Evolutionary conservation across 305 asterid genomes (phyloP).

Genomic region (Fraxinus paxiana): DNA sequence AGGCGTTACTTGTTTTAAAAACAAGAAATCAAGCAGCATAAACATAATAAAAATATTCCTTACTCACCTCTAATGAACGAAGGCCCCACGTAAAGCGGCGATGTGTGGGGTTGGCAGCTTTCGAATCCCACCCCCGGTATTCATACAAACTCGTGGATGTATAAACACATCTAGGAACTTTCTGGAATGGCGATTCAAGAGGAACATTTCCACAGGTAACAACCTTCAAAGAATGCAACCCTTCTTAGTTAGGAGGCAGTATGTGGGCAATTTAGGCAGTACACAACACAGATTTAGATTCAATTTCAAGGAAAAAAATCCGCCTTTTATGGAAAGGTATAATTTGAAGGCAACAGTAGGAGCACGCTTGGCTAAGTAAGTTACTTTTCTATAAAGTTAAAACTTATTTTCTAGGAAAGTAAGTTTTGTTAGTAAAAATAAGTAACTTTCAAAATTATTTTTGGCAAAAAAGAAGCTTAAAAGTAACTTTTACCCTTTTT

Average conservation of each 20-base stretch:
- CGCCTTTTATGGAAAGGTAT: background rate
- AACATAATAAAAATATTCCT: background rate
- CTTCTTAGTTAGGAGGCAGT: conserved; percentile 11
- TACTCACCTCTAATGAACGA: conserved; percentile 57
- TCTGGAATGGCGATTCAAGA: conserved; percentile 69
- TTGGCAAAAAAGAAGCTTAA: background rate
- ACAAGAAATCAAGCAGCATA: background rate
- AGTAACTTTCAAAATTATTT: background rate
- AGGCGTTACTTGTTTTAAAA: background rate
- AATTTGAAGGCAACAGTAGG: background rate
- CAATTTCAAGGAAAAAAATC: background rate
- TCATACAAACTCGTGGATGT: conserved; percentile 64
- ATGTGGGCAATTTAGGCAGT: background rate
- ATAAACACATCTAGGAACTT: conserved; percentile 68
- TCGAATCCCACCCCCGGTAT: conserved; percentile 80
- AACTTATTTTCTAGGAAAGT: background rate
- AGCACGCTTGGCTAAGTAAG: background rate
- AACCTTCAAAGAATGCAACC: conserved; percentile 39
- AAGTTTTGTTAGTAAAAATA: background rate
- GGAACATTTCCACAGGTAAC: conserved; percentile 85
- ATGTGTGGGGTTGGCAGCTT: conserved; percentile 67
- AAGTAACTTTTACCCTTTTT: background rate
- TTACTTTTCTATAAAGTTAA: background rate
- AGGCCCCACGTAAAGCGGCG: conserved; percentile 79
- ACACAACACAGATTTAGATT: background rate